Base-by-base conservation (phyloP, 768 basidiomycete genomes). In the Candolleomyces eurysporus region DNA sequence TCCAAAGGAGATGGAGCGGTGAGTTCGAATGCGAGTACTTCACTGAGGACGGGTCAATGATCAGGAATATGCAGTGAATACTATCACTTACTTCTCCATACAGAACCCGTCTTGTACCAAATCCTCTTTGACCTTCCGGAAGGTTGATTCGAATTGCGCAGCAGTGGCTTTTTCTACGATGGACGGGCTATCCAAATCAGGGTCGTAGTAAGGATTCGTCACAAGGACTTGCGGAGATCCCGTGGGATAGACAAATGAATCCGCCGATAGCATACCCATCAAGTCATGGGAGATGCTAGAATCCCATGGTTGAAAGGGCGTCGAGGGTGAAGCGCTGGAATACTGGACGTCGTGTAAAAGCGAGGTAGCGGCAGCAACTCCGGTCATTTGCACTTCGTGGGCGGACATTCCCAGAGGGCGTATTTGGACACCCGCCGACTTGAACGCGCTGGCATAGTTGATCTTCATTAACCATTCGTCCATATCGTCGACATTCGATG, bases 371-470 rank as follows among this genome's bases (percentile, higher is more conserved):
- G 94, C 93, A 26, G 93, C 94, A 11, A 90, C 84, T 22, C 92
- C 93, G 3, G 92, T 90, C 45, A 92, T 80, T 63, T 90, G 84
- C 32, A 91, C 84, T 66, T 89, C 90, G 66, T 80, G 82, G 51
- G 81, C 79, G 19, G 88, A 84, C 81, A 94, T 85, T 17, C 83
- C 85, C 13, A 82, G 74, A 0, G 91, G 81, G 21, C 95, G 85
- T 85, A 97, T 94, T 49, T 85, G 82, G 42, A 98, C 79, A 10
- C 90, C 90, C 16, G 87, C 82, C 2, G 92, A 87, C 75, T 90
- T 94, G 84, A 97, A 98, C 5, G 92, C 81, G 61, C 93, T 90
- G 3, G 94, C 94, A 70, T 97, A 98, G 74, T 99, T 99, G 69
- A 98, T 94, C 36, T 82, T 80, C 14, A 89, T 82, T 63, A 98